Evolutionary conservation across 2,329 filamentous ascomycete species (phyloP).

Genomic region (Calonectria naviculata): DNA sequence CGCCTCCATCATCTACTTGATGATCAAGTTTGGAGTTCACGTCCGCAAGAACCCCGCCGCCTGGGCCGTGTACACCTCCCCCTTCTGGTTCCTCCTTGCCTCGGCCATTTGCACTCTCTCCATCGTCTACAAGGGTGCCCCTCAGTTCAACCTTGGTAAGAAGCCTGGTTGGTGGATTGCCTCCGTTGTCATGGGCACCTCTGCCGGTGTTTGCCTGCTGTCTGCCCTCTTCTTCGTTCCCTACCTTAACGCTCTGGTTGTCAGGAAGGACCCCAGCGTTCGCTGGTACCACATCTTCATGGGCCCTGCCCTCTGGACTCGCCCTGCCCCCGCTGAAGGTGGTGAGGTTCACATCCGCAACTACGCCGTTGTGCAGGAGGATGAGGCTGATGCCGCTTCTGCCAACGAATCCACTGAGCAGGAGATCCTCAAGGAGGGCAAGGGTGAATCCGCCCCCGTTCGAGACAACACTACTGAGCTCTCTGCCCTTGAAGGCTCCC

Average conservation of each 20-base stretch:
- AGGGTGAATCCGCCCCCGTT: neutral
- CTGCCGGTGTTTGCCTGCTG: neutral
- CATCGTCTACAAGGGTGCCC: slow-evolving; percentile 85
- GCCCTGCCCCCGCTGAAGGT: slow-evolving; percentile 57
- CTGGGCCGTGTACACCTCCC: slow-evolving; percentile 79
- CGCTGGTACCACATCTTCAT: slow-evolving; percentile 71
- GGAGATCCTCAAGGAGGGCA: neutral
- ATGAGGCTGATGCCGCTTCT: neutral
- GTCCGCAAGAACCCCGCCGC: slow-evolving; percentile 76
- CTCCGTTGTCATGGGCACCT: neutral
- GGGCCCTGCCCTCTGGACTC: slow-evolving; percentile 73
- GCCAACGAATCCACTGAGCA: neutral
- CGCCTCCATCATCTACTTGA: slow-evolving; percentile 73
- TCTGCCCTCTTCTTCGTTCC: slow-evolving; percentile 81
- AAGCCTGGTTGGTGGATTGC: slow-evolving; percentile 65
- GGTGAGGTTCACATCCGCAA: neutral
- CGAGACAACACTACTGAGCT: slow-evolving; percentile 34
- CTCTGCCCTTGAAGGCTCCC: slow-evolving; percentile 47
- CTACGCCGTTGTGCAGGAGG: neutral
- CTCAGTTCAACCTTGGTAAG: slow-evolving; percentile 45
- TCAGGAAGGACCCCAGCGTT: slow-evolving; percentile 75
- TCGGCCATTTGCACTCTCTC: slow-evolving; percentile 80
- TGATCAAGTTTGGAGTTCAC: slow-evolving; percentile 74
- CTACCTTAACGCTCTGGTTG: slow-evolving; percentile 72
- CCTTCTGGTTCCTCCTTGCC: slow-evolving; percentile 82